Base-by-base conservation (phyloP, 345 rosid species). In the Carallia pectinifolia region DNA sequence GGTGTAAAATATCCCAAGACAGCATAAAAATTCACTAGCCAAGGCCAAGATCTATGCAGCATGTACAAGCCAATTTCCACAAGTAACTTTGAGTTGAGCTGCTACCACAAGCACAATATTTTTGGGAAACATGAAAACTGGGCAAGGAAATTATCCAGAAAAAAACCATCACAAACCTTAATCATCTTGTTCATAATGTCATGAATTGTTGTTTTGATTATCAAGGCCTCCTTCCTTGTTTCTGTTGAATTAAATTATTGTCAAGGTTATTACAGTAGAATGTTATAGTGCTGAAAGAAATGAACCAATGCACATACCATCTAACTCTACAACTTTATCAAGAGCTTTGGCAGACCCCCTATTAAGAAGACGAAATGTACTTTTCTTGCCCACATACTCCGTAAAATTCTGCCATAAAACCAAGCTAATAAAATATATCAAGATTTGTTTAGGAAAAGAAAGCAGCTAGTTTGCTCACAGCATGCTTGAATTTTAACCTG, bases 311-410 rank as follows among this genome's bases (percentile, higher is more conserved):
- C 27, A 33, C 50, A 70, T 89, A 96, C 99, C 96, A 82, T 92
- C 98, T 69, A 96, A 86, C 81, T 92, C 99, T 62, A 88, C 95
- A 76, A 96, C 98, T 83, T 96, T 92, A 79, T 96, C 99, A 61
- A 90, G 96, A 71, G 99, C 98, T 90, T 96, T 92, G 58, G 99
- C 96, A 73, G 98, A 89, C 64, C 97, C 98, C 76, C 98, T 81
- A 67, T 89, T 96, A 75, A 96, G 98, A 83, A 96, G 97, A 40
- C 91, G 95, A 69, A 92, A 92, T 69, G 89, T 81, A 63, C 97
- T 88, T 80, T 92, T 96, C 82, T 80, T 88, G 38, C 98, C 98
- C 27, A 88, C 97, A 56, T 85, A 82, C 59, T 90, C 88, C 10
- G 87, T 81, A 78, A 85, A 89, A 74, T 87, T 89, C 99, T 92